These are phyloP conservation scores for Eimeria praecox DNA, from an alignment of 169 alveolate species.

Conservation along the genomic window DNA sequence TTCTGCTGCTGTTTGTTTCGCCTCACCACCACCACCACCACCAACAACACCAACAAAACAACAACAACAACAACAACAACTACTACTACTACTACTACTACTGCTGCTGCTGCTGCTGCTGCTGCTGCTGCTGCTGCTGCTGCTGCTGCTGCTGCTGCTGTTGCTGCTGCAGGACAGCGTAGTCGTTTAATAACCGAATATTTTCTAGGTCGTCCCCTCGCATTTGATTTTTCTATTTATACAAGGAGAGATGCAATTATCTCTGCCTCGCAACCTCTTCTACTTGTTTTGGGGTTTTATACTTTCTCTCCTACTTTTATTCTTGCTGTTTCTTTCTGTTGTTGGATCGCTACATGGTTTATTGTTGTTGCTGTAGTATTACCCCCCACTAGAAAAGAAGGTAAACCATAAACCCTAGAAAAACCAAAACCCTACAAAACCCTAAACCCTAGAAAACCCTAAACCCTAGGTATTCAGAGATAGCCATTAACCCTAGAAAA, in stretches of 20 bases:
- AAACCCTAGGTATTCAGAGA: too few relatives aligned
- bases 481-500: too few relatives aligned
- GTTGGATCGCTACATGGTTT: background rate
- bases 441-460: too few relatives aligned
- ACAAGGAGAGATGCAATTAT: background rate
- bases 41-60: too few relatives aligned
- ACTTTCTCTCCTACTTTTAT: too few relatives aligned
- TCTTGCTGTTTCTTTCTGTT: background rate
- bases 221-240: background rate
- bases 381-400: background rate
- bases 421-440: too few relatives aligned
- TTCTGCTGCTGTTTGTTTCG: too few relatives aligned
- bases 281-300: background rate
- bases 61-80: too few relatives aligned
- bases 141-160: too few relatives aligned
- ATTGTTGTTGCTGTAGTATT: background rate
- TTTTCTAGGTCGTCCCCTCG: background rate
- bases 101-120: constrained; percentile 8
- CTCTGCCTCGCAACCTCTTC: background rate
- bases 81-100: too few relatives aligned
- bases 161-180: background rate
- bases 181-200: background rate
- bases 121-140: background rate
- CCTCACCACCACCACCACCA: too few relatives aligned
- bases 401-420: too few relatives aligned